Evolutionary conservation across 768 basidiomycete genomes (phyloP).

Genomic region (Leccinum obscurum): DNA sequence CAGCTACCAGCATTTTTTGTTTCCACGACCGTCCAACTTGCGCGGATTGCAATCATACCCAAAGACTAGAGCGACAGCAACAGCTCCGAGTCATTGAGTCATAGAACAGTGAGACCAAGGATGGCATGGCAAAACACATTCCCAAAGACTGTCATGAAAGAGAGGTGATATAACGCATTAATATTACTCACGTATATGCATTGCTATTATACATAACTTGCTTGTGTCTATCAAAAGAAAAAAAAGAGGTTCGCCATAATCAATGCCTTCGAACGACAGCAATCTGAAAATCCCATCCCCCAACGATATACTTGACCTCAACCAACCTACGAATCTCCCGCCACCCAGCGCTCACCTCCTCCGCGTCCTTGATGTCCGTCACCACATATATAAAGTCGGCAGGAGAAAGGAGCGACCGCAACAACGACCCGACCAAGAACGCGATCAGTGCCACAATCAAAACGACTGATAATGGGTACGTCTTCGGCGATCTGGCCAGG

Average conservation of each 20-base stretch:
- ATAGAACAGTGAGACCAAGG: no score
- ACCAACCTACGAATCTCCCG: conserved; percentile 80
- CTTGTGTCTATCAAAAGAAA: conserved; percentile 6
- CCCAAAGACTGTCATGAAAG: background rate
- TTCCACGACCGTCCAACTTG: no score
- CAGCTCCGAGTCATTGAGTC: no score
- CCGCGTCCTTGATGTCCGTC: conserved; percentile 53
- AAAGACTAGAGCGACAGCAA: no score
- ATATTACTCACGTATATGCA: conserved; percentile 2
- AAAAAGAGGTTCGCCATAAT: conserved; percentile 1
- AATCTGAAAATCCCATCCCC: conserved; percentile 88
- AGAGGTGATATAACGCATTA: background rate
- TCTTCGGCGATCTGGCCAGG: conserved; percentile 7
- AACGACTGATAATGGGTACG: conserved; percentile 54
- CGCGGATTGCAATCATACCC: no score
- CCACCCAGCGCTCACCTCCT: conserved; percentile 63
- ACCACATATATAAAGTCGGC: conserved; percentile 89
- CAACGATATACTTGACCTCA: conserved; percentile 77
- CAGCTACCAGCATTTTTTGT: no score
- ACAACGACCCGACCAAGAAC: conserved; percentile 87
- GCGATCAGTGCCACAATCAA: conserved; percentile 81
- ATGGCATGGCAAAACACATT: background rate
- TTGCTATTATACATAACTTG: conserved; percentile 12
- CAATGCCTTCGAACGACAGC: conserved; percentile 78
- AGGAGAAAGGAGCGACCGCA: conserved; percentile 85